Base-by-base conservation (phyloP, 345 rosid genomes). In the Syzygium oleosum region DNA sequence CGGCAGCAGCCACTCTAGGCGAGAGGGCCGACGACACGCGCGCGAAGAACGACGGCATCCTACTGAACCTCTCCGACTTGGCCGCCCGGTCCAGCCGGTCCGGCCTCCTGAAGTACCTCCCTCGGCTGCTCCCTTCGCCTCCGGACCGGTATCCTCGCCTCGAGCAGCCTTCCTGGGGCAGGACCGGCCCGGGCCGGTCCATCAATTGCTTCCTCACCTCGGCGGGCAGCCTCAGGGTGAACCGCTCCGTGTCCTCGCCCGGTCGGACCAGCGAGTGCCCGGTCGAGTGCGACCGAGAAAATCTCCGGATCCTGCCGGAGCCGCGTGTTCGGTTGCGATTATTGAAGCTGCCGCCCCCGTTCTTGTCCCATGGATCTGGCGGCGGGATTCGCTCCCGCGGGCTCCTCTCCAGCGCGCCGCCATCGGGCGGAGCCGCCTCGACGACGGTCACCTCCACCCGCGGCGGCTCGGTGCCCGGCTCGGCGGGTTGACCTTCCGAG, bases 341-440 rank as follows among this genome's bases (percentile, higher is more conserved):
- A 6, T 1, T 38, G 83, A 1, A 10, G 49, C 83, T 93, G 85
- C 98, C 83, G 25, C 0, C 5, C 49, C 10, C 83, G 2, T 5
- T 89, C 15, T 96, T 93, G 29, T 95, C 98, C 43, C 55, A 94
- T 22, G 97, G 98, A 61, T 96, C 83, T 51, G 91, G 89, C 31
- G 96, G 86, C 21, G 98, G 96, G 93, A 96, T 96, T 87, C 98
- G 93, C 85, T 96, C 25, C 96, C 98, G 3, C 94, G 95, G 59
- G 93, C 95, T 22, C 95, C 90, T 90, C 95, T 85, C 25, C 96
- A 95, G 86, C 93, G 99, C 0, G 98, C 99, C 51, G 98, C 94
- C 15, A 98, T 38, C 27, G 13, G 49, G 25, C 49, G 4, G 27
- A 2, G 21, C 25, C 43, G 92, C 85, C 94, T 97, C 6, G 99